Conservation (phyloP, 2,329 filamentous ascomycete species). For the Nigrospora oryzae region DNA sequence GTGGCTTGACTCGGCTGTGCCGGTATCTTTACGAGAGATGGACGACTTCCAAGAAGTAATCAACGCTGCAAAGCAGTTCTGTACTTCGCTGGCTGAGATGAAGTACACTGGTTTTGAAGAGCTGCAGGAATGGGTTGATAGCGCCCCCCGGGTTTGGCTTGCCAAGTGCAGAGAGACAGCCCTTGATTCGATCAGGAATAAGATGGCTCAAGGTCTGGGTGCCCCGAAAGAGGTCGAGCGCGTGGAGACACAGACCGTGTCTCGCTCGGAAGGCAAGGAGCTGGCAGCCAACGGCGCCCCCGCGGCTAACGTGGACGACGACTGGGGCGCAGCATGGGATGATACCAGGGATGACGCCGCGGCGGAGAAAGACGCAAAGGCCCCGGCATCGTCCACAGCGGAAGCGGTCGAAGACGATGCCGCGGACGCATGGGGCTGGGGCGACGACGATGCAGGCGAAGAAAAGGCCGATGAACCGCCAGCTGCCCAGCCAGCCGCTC, state of each 20-base stretch:
- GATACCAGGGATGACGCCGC: slow-evolving; percentile 43
- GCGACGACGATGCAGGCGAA: slow-evolving; percentile 37
- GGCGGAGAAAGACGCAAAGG: slow-evolving; percentile 27
- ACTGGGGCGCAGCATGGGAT: slow-evolving; percentile 78
- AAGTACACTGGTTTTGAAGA: slow-evolving; percentile 55
- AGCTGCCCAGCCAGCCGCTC: slow-evolving; percentile 10
- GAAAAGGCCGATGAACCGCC: slow-evolving; percentile 30
- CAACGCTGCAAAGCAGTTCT: slow-evolving; percentile 56
- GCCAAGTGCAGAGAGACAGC: slow-evolving; percentile 73
- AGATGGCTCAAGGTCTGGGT: slow-evolving; percentile 60
- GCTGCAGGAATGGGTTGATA: slow-evolving; percentile 71
- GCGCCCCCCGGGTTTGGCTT: slow-evolving; percentile 78
- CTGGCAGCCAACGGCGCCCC: slow-evolving; percentile 46
- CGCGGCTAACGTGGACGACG: slow-evolving; percentile 37
- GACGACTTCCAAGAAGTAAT: slow-evolving; percentile 62
- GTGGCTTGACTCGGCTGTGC: slow-evolving; percentile 73
- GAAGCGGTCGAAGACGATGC: slow-evolving; percentile 22
- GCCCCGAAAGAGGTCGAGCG: slow-evolving; percentile 66
- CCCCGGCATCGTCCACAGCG: not conserved
- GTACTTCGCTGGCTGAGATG: slow-evolving; percentile 49
- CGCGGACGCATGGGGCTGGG: slow-evolving; percentile 75
- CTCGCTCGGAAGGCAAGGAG: slow-evolving; percentile 56
- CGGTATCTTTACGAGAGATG: slow-evolving; percentile 64
- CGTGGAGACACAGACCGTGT: slow-evolving; percentile 75
- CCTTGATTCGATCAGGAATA: slow-evolving; percentile 63